Percentiles rank a stretch among this genome's conserved stretches.
Evolutionary conservation across 1,284 basidiomycete genomes (phyloP).

Genomic region (Melanopsichium pennsylvanicum): DNA sequence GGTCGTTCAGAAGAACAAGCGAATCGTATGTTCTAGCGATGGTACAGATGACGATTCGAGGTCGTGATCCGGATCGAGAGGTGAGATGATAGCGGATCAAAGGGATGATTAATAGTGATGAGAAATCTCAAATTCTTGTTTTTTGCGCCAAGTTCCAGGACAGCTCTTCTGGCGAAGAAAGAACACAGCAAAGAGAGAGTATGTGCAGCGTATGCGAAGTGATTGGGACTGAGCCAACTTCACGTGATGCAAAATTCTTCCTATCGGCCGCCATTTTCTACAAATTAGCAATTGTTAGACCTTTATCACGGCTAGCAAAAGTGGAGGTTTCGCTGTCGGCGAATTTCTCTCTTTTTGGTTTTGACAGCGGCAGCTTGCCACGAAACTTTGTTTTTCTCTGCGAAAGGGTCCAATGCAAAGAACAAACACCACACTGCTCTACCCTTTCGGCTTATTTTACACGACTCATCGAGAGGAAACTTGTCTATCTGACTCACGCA

Average conservation of each 20-base stretch:
- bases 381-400: too few relatives aligned
- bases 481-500: too few relatives aligned
- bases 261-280: constrained; percentile 18
- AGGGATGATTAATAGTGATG: not conserved
- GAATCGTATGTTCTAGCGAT: not conserved
- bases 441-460: too few relatives aligned
- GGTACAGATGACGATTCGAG: not conserved
- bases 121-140: constrained; percentile 3
- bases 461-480: too few relatives aligned
- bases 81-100: not conserved
- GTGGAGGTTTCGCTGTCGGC: not conserved
- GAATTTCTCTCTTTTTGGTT: too few relatives aligned
- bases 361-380: too few relatives aligned
- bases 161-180: too few relatives aligned
- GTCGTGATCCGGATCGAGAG: not conserved
- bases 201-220: too few relatives aligned
- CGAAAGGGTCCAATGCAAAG: constrained; percentile 1
- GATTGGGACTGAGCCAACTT: constrained; percentile 18
- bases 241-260: constrained; percentile 46
- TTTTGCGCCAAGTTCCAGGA: too few relatives aligned
- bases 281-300: constrained; percentile 6
- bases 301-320: not conserved
- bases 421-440: constrained; percentile 2
- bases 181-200: too few relatives aligned
- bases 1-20: not conserved